Percentiles rank a stretch among this genome's conserved stretches.
Conservation (phyloP, 2,329 filamentous ascomycete genomes). For the Arthroderma sp. region DNA sequence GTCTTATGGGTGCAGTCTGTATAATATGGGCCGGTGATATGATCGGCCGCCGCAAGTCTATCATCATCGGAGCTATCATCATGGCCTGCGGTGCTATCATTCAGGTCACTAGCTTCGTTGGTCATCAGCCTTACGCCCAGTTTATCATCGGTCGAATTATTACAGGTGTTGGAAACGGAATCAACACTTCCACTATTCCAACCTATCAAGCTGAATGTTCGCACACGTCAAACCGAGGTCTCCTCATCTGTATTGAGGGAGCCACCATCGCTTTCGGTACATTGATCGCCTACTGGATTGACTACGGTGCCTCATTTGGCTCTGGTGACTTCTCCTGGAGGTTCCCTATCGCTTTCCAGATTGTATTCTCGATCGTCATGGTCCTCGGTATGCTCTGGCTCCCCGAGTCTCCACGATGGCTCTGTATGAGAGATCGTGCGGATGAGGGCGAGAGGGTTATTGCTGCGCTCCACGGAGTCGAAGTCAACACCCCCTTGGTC, state of each 20-base stretch:
- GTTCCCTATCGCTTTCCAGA: slow-evolving; percentile 40
- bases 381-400: slow-evolving; percentile 26
- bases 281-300: slow-evolving; percentile 37
- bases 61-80: slow-evolving; percentile 45
- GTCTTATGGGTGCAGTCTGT: slow-evolving; percentile 21
- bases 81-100: slow-evolving; percentile 21
- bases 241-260: slow-evolving; percentile 45
- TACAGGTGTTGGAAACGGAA: slow-evolving; percentile 40
- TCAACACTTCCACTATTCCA: slow-evolving; percentile 40
- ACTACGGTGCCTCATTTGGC: slow-evolving; percentile 26
- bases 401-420: slow-evolving; percentile 27
- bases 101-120: slow-evolving; percentile 13
- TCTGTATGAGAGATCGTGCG: slow-evolving; percentile 23
- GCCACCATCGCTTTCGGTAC: slow-evolving; percentile 36
- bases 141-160: slow-evolving; percentile 39
- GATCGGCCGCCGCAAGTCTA: slow-evolving; percentile 28
- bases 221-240: slow-evolving; percentile 42
- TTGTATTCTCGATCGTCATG: slow-evolving; percentile 35
- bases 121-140: slow-evolving; percentile 32
- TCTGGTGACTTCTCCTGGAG: slow-evolving; percentile 28
- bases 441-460: slow-evolving; percentile 37
- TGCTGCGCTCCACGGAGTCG: slow-evolving; percentile 26
- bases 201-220: slow-evolving; percentile 40
- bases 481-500: slow-evolving; percentile 33
- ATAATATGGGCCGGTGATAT: slow-evolving; percentile 19